Evolutionary conservation across 2,329 filamentous ascomycete species (phyloP).

Genomic region (Plenodomus tracheiphilus): DNA sequence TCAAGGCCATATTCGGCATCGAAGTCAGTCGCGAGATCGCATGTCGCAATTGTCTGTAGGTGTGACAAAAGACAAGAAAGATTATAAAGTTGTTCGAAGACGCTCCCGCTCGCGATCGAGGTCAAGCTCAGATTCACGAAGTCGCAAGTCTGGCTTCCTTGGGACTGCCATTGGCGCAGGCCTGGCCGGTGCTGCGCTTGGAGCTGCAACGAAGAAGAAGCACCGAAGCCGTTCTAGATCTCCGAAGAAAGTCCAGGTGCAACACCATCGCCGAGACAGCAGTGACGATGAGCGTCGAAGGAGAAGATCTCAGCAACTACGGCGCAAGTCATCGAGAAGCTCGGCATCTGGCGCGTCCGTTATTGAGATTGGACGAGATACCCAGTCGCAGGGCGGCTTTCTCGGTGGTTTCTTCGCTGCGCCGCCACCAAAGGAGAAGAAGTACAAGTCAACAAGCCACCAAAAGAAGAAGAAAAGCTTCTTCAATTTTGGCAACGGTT

Average conservation of each 20-base stretch:
- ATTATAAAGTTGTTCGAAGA: conserved; percentile 39
- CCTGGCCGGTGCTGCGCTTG: conserved; percentile 45
- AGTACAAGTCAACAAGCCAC: conserved; percentile 25
- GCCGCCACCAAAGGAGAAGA: conserved; percentile 38
- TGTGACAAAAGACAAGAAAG: conserved; percentile 39
- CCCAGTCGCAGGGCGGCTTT: conserved; percentile 48
- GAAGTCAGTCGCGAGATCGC: conserved; percentile 44
- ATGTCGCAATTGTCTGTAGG: conserved; percentile 39
- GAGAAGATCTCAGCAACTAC: conserved; percentile 28
- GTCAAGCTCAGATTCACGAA: conserved; percentile 46
- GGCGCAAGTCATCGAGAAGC: conserved; percentile 39
- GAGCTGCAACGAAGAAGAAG: conserved; percentile 32
- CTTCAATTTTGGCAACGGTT: conserved; percentile 54
- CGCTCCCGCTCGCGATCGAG: conserved; percentile 43
- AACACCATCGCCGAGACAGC: conserved; percentile 31
- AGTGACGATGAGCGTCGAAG: conserved; percentile 35
- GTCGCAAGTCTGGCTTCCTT: conserved; percentile 40
- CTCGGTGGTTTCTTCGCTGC: conserved; percentile 65
- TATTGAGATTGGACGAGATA: conserved; percentile 66
- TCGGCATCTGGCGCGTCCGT: conserved; percentile 57
- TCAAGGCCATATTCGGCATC: conserved; percentile 44
- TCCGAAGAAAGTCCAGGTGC: conserved; percentile 35
- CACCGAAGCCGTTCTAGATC: conserved; percentile 43
- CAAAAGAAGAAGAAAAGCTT: conserved; percentile 51
- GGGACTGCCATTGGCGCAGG: conserved; percentile 46